A percentile compares a stretch with the other conserved stretches of the same genome.
These are phyloP conservation scores for Cardiosporidium cionae DNA, from an alignment of 169 alveolate species.

Conservation along the genomic window DNA sequence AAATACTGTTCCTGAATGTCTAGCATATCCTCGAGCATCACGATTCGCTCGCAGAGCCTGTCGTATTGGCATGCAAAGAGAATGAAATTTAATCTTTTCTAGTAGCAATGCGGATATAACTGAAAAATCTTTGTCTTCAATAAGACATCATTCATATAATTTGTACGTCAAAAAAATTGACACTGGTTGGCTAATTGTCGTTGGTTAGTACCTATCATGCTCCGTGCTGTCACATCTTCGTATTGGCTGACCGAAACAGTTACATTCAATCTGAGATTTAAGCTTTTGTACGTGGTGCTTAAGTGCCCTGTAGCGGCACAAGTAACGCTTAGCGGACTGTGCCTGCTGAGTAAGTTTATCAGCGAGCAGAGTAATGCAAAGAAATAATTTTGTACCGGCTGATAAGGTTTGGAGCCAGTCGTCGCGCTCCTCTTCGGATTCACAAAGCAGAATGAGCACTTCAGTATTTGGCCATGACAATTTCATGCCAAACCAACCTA, in stretches of 20 bases:
- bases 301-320: neutral
- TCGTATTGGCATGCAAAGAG: too few relatives aligned
- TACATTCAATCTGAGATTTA: neutral
- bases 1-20: too few relatives aligned
- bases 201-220: neutral
- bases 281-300: neutral
- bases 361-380: neutral
- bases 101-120: too few relatives aligned
- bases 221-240: neutral
- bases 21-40: too few relatives aligned
- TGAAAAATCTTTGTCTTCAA: too few relatives aligned
- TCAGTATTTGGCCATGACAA: neutral
- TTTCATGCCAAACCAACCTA: neutral
- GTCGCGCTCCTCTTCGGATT: neutral
- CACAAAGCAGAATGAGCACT: neutral
- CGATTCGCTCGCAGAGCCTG: too few relatives aligned
- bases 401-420: neutral
- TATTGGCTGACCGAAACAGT: neutral
- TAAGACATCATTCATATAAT: too few relatives aligned
- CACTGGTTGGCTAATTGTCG: too few relatives aligned
- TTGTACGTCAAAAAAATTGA: too few relatives aligned
- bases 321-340: neutral
- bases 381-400: neutral
- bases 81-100: too few relatives aligned
- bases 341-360: neutral